A percentile compares a stretch with the other conserved stretches of the same genome.
These are phyloP conservation scores for Postia placenta DNA, from an alignment of 768 basidiomycete species.

Conservation along the genomic window DNA sequence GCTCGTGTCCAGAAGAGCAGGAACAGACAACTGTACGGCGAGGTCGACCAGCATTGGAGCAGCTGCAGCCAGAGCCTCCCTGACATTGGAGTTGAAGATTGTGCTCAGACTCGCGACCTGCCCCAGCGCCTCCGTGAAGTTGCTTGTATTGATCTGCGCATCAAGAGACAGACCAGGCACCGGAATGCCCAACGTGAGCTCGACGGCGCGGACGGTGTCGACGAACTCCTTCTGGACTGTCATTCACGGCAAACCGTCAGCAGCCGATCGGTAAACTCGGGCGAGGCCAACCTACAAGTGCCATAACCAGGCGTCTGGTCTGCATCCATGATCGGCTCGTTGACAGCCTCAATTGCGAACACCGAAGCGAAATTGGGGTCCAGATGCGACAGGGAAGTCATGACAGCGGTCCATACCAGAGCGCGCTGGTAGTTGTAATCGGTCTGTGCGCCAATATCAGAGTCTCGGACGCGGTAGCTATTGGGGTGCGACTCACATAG, in stretches of 20 bases:
- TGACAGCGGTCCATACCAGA: conserved; percentile 75
- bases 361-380: conserved; percentile 61
- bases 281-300: conserved; percentile 53
- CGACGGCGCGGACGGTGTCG: conserved; percentile 57
- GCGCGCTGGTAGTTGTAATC: conserved; percentile 70
- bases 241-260: neutral
- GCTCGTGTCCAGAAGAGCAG: conserved; percentile 17
- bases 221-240: conserved; percentile 70
- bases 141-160: conserved; percentile 19
- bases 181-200: conserved; percentile 52
- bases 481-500: conserved; percentile 42
- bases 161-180: conserved; percentile 25
- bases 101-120: conserved; percentile 8
- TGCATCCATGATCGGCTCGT: conserved; percentile 76
- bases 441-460: conserved; percentile 37
- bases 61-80: conserved; percentile 28
- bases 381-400: conserved; percentile 66
- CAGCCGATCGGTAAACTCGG: neutral
- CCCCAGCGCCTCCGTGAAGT: conserved; percentile 31
- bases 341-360: conserved; percentile 69
- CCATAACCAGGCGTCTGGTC: conserved; percentile 62
- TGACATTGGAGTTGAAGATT: conserved; percentile 26
- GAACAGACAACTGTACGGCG: conserved; percentile 8
- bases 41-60: conserved; percentile 32
- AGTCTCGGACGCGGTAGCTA: neutral